Conservation (phyloP, 352 stramenopile species). For the Phytophthora pseudosyringae region DNA sequence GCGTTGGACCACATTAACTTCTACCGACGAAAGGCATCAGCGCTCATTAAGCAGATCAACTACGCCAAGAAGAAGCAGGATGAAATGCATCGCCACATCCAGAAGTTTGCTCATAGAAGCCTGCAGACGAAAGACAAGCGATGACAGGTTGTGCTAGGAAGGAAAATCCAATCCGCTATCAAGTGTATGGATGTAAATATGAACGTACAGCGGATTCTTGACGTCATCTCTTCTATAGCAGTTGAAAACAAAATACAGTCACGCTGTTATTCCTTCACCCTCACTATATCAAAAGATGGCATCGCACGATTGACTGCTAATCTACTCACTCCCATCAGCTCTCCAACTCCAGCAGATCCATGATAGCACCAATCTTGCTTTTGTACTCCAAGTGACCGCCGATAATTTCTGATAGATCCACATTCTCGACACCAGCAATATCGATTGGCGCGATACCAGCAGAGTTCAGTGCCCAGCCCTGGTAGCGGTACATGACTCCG, state of each 20-base stretch:
- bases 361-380: constrained; percentile 85
- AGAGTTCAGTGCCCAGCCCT: constrained; percentile 82
- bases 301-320: too few species aligned
- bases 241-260: background rate
- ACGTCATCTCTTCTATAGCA: background rate
- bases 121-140: constrained; percentile 42
- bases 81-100: constrained; percentile 71
- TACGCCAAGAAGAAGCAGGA: constrained; percentile 67
- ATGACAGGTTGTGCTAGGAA: constrained; percentile 9
- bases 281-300: too few species aligned
- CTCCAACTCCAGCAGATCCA: constrained; percentile 80
- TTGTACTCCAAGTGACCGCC: constrained; percentile 89
- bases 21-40: constrained; percentile 63
- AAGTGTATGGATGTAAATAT: constrained; percentile 30
- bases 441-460: constrained; percentile 75
- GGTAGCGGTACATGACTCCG: constrained; percentile 90
- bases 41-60: constrained; percentile 75
- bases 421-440: constrained; percentile 80
- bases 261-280: too few species aligned
- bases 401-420: constrained; percentile 83
- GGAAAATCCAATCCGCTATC: background rate
- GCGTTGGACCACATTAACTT: constrained; percentile 70
- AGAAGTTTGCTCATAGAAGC: constrained; percentile 62
- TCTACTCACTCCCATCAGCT: constrained; percentile 26
- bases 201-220: constrained; percentile 19